Percentiles rank a stretch among this genome's conserved stretches.
Evolutionary conservation across 768 basidiomycete genomes (phyloP).

Genomic region (Cystofilobasidium ferigula): DNA sequence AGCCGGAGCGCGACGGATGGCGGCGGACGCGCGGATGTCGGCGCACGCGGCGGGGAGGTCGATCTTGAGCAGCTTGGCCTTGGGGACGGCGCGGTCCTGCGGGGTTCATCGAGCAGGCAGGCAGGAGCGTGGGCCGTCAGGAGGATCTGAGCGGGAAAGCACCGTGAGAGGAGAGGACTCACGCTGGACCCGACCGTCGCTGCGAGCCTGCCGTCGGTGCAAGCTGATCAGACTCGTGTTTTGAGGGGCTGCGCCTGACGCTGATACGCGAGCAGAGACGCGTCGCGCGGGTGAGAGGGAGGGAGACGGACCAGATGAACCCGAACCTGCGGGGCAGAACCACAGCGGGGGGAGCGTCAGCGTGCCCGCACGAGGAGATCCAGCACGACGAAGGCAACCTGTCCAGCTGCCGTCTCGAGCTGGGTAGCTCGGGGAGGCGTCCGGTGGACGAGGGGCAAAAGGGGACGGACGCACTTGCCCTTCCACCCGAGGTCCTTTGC

Average conservation of each 20-base stretch:
- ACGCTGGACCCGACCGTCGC: constrained; percentile 23
- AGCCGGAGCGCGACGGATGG: not conserved
- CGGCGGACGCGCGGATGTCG: constrained; percentile 1
- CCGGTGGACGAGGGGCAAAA: not conserved
- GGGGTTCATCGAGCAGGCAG: not conserved
- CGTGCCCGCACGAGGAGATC: not conserved
- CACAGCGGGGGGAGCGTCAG: not conserved
- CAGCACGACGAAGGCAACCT: not conserved
- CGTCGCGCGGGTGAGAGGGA: not conserved
- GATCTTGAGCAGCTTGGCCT: constrained; percentile 17
- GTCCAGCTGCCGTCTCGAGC: too few relatives aligned
- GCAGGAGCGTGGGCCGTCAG: not conserved
- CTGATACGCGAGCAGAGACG: not conserved
- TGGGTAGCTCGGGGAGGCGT: not conserved
- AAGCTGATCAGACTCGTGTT: too few relatives aligned
- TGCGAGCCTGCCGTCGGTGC: constrained; percentile 13
- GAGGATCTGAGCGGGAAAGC: not conserved
- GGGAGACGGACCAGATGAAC: constrained; percentile 15
- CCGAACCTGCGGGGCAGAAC: constrained; percentile 7
- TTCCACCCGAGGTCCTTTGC: not conserved
- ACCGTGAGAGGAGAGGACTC: not conserved
- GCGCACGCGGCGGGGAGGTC: constrained; percentile 16
- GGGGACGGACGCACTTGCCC: not conserved
- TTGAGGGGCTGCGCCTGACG: not conserved
- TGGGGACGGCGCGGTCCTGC: constrained; percentile 19